Percentiles rank a stretch among this genome's conserved stretches.
Evolutionary conservation across 2,329 filamentous ascomycete species (phyloP).

Genomic region (Penicillium sp.): DNA sequence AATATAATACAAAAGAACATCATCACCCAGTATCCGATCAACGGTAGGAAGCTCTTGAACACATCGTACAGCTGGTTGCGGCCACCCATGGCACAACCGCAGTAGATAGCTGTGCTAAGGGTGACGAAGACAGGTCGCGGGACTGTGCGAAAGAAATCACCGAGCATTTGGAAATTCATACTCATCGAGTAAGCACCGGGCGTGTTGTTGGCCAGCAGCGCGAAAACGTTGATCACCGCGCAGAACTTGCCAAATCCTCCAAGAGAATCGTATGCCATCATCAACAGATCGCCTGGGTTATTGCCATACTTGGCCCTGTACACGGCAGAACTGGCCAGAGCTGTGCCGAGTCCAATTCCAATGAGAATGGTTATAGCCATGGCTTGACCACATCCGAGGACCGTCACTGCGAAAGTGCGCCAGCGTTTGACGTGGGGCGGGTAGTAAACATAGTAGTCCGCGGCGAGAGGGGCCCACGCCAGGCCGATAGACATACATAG

Average conservation of each 20-base stretch:
- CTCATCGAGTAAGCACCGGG: conserved; percentile 47
- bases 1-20: conserved; percentile 45
- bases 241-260: conserved; percentile 46
- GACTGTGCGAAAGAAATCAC: conserved; percentile 36
- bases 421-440: conserved; percentile 36
- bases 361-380: conserved; percentile 39
- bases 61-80: conserved; percentile 45
- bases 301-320: conserved; percentile 20
- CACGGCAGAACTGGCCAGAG: conserved; percentile 31
- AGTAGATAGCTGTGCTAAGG: conserved; percentile 41
- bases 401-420: conserved; percentile 40
- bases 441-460: conserved; percentile 48
- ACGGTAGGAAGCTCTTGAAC: conserved; percentile 46
- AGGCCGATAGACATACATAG: conserved; percentile 37
- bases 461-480: conserved; percentile 35
- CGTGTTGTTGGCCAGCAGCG: conserved; percentile 45
- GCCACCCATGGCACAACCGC: conserved; percentile 45
- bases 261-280: conserved; percentile 39
- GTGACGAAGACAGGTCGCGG: conserved; percentile 46
- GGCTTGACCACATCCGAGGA: conserved; percentile 33
- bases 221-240: conserved; percentile 43
- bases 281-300: conserved; percentile 38
- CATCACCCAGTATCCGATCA: conserved; percentile 49
- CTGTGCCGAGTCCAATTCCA: conserved; percentile 43
- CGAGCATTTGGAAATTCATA: conserved; percentile 46